phyloP scores from a whole-genome alignment of 2,329 filamentous ascomycete species.

The Colletotrichum sp. region DNA sequence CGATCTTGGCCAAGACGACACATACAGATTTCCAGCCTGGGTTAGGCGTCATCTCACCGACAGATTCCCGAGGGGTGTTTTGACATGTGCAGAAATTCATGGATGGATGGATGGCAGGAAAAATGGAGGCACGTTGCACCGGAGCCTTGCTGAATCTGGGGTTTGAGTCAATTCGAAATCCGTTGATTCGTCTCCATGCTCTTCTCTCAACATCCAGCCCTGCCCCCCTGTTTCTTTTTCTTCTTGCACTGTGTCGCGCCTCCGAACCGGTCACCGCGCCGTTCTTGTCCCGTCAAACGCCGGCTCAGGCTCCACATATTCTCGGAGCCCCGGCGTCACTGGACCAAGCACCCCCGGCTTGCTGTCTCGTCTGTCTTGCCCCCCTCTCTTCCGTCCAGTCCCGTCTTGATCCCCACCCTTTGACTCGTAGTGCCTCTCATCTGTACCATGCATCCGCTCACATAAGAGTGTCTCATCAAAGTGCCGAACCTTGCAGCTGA shows the following conservation, averaged over 20 bases:
- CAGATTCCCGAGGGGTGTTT: neutral
- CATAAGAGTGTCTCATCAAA: conserved; percentile 4
- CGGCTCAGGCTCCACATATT: neutral
- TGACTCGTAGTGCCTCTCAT: neutral
- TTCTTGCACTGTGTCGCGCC: neutral
- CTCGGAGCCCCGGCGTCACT: neutral
- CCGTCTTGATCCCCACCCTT: neutral
- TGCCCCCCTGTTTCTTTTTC: neutral
- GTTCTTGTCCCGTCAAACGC: neutral
- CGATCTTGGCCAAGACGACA: neutral
- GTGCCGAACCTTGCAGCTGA: conserved; percentile 21
- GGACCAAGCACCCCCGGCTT: neutral
- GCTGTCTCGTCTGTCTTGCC: neutral
- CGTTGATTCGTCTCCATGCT: neutral
- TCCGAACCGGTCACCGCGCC: neutral
- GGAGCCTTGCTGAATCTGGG: neutral
- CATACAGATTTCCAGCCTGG: neutral
- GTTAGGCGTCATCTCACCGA: neutral
- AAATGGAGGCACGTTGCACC: neutral
- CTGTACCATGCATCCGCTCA: neutral
- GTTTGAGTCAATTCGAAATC: neutral
- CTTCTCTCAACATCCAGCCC: neutral
- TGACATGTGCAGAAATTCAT: neutral
- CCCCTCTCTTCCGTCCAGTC: too few species aligned
- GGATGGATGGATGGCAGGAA: neutral